Base-by-base conservation (phyloP, 1,139 yeast species). In the Yamadazyma diospyri region DNA sequence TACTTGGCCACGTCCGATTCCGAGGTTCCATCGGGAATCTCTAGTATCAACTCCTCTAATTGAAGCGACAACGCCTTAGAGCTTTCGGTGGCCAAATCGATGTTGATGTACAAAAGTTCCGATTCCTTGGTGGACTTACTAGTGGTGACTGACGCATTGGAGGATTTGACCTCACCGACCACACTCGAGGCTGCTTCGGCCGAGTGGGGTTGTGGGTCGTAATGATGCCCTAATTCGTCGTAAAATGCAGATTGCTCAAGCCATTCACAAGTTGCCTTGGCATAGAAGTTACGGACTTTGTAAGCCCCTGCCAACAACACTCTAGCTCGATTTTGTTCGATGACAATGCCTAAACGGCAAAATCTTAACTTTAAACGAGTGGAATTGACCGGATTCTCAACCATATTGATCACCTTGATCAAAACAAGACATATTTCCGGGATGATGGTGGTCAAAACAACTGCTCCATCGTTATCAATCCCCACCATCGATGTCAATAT, bases 11-110 rank as follows among this genome's bases (percentile, higher is more conserved):
- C 49, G 41, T 81, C 87, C 25, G 63, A 64, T 37, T 76, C 82
- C 35, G 72, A 68, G 2, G 73, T 64, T 4, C 80, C 80, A 19
- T 75, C 79, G 1, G 83, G 79, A 2, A 80, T 71, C 41, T 81
- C 88, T 27, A 83, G 53, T 3, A 79, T 70, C 25, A 81, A 54
- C 14, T 70, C 67, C 30, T 73, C 74, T 16, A 84, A 64, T 25
- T 79, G 67, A 17, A 69, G 50, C 1, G 81, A 67, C 36, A 83
- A 56, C 12, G 81, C 75, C 43, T 69, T 72, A 0, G 85, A 76
- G 27, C 81, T 69, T 48, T 81, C 89, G 7, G 78, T 72, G 0
- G 85, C 80, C 20, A 84, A 65, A 50, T 83, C 92, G 38, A 78
- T 61, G 39, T 72, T 74, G 26, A 81, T 55, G 44, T 73, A 78